phyloP scores from a whole-genome alignment of 768 basidiomycete species.

The Trametes cinnabarina region DNA sequence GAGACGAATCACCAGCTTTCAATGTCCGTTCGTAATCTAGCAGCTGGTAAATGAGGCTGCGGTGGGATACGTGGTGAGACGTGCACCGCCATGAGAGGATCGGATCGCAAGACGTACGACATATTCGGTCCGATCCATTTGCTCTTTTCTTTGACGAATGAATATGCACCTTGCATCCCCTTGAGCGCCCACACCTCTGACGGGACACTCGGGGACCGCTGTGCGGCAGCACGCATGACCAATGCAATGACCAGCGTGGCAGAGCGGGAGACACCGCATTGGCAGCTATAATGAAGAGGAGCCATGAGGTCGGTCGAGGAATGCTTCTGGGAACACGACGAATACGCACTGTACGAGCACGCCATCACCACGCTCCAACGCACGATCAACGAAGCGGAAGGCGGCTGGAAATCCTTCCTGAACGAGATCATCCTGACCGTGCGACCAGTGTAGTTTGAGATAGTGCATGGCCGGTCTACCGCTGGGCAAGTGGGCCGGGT shows the following conservation, averaged over 20 bases:
- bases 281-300: slow-evolving; percentile 55
- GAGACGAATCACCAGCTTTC: slow-evolving; percentile 47
- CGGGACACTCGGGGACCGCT: slow-evolving; percentile 61
- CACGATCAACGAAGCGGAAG: slow-evolving; percentile 79
- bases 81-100: slow-evolving; percentile 13
- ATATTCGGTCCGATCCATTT: slow-evolving; percentile 90
- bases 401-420: slow-evolving; percentile 73
- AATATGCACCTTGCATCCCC: slow-evolving; percentile 88
- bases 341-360: slow-evolving; percentile 79
- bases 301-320: slow-evolving; percentile 3
- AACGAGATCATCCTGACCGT: slow-evolving; percentile 90
- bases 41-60: slow-evolving; percentile 88
- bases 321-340: not conserved
- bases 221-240: slow-evolving; percentile 89
- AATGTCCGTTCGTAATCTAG: slow-evolving; percentile 85
- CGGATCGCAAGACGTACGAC: slow-evolving; percentile 60
- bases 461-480: slow-evolving; percentile 83
- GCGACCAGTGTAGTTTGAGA: slow-evolving; percentile 89
- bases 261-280: slow-evolving; percentile 90
- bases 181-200: slow-evolving; percentile 75
- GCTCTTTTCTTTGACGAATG: slow-evolving; percentile 87
- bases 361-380: slow-evolving; percentile 71
- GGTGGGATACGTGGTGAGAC: slow-evolving; percentile 4
- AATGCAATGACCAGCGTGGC: slow-evolving; percentile 89
- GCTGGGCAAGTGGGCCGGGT: slow-evolving; percentile 61